Percentiles rank a stretch among this genome's conserved stretches.
Evolutionary conservation across 2,329 filamentous ascomycete species (phyloP).

Genomic region (Taxawa tesnikishii): DNA sequence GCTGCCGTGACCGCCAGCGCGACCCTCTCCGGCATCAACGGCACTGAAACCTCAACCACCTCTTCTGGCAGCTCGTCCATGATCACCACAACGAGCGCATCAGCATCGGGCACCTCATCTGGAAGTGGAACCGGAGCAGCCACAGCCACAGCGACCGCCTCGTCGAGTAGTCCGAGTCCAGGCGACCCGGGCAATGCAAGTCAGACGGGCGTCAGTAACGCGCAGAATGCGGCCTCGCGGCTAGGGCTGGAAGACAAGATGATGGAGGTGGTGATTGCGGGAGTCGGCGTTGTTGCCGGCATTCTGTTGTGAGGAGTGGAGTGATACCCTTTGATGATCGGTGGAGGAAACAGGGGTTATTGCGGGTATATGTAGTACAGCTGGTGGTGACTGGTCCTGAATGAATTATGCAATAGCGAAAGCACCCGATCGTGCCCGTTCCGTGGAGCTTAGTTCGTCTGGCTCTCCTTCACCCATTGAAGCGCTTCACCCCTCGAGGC

Average conservation of each 20-base stretch:
- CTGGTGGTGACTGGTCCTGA: no score
- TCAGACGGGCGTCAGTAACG: not conserved
- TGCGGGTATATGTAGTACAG: no score
- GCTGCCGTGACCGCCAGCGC: not conserved
- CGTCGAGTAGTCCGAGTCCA: not conserved
- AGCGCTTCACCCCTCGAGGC: conserved; percentile 22
- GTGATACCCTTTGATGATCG: not conserved
- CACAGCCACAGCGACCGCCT: not conserved
- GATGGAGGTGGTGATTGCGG: not conserved
- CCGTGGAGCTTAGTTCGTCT: no score
- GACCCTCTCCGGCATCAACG: no score
- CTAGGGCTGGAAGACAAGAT: not conserved
- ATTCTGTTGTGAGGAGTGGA: not conserved
- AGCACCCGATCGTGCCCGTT: no score
- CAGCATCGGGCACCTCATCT: not conserved
- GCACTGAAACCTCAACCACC: not conserved
- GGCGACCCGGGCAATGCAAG: not conserved
- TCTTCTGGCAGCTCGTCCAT: not conserved
- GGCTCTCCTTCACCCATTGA: conserved; percentile 8
- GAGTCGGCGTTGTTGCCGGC: not conserved
- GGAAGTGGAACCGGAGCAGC: not conserved
- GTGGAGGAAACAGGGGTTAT: no score
- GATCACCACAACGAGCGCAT: not conserved
- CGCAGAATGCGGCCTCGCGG: not conserved
- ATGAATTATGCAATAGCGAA: no score